Conservation (phyloP, 2,329 filamentous ascomycete genomes). For the Fusarium xyrophilum region DNA sequence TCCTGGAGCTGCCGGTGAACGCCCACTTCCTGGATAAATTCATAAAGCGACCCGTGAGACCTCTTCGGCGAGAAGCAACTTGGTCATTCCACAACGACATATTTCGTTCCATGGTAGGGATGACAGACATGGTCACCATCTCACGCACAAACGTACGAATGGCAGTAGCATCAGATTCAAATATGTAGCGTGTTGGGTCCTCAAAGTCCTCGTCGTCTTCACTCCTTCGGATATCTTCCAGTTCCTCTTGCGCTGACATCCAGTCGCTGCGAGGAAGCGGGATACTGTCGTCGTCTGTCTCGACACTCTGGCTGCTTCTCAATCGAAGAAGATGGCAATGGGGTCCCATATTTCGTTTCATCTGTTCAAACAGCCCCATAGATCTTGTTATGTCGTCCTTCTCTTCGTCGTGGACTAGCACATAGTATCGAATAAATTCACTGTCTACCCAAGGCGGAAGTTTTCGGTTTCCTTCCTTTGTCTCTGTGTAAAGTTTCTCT, state of each 20-base stretch:
- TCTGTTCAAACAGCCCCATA: slow-evolving; percentile 91
- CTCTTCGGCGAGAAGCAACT: slow-evolving; percentile 86
- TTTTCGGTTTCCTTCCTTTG: slow-evolving; percentile 75
- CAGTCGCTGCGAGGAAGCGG: slow-evolving; percentile 83
- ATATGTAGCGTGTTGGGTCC: slow-evolving; percentile 78
- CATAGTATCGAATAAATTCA: slow-evolving; percentile 94
- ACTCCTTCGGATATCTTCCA: slow-evolving; percentile 73
- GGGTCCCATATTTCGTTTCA: slow-evolving; percentile 97
- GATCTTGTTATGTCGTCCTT: slow-evolving; percentile 90
- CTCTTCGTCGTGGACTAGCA: slow-evolving; percentile 96
- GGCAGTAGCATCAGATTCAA: slow-evolving; percentile 88
- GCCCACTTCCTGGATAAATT: slow-evolving; percentile 91
- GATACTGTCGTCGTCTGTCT: slow-evolving; percentile 90
- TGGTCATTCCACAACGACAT: slow-evolving; percentile 96
- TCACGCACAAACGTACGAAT: slow-evolving; percentile 91
- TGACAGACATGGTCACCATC: slow-evolving; percentile 91
- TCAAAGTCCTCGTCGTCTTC: slow-evolving; percentile 73
- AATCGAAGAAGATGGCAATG: slow-evolving; percentile 92
- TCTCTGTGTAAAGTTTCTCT: slow-evolving; percentile 81
- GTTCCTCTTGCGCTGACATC: slow-evolving; percentile 86
- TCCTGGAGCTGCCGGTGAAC: slow-evolving; percentile 74
- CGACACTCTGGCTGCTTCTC: slow-evolving; percentile 81
- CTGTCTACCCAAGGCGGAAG: slow-evolving; percentile 87
- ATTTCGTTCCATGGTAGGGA: slow-evolving; percentile 95
- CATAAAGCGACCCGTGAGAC: slow-evolving; percentile 91